Evolutionary conservation across 768 basidiomycete species (phyloP).

Genomic region (Trametes cingulata): DNA sequence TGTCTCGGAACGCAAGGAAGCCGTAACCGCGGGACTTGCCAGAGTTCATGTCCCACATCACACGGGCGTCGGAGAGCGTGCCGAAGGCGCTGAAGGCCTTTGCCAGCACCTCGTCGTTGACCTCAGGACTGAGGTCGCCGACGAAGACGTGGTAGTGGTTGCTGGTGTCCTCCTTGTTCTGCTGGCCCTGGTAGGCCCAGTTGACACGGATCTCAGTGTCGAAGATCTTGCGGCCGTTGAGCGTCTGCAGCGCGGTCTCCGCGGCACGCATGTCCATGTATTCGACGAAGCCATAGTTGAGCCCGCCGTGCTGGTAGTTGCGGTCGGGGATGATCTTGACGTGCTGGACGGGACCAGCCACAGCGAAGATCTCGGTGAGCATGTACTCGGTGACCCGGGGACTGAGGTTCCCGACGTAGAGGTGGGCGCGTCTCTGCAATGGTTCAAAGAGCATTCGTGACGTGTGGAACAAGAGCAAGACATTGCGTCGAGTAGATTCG

Average conservation of each 20-base stretch:
- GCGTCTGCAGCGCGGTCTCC: conserved; percentile 96
- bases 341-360: conserved; percentile 95
- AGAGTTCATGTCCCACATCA: conserved; percentile 99
- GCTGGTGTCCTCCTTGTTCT: conserved; percentile 98
- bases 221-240: conserved; percentile 99
- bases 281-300: conserved; percentile 99
- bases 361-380: conserved; percentile 96
- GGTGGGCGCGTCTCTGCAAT: conserved; percentile 84
- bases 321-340: conserved; percentile 99
- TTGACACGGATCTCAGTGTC: conserved; percentile 99
- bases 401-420: conserved; percentile 98
- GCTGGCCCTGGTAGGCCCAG: conserved; percentile 98
- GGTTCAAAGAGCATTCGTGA: conserved; percentile 23
- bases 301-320: conserved; percentile 98
- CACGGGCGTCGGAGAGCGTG: conserved; percentile 93
- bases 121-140: conserved; percentile 98
- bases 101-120: conserved; percentile 94
- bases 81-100: conserved; percentile 99
- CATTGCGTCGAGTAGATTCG: not conserved
- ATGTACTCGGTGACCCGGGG: conserved; percentile 99
- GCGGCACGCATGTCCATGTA: conserved; percentile 99
- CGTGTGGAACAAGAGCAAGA: conserved; percentile 20
- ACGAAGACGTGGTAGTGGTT: conserved; percentile 99
- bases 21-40: conserved; percentile 98
- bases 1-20: conserved; percentile 98